Percentiles rank a stretch among this genome's conserved stretches.
These are phyloP conservation scores for Periglandula ipomoeae DNA, from an alignment of 2,329 filamentous ascomycete genomes.

Conservation along the genomic window DNA sequence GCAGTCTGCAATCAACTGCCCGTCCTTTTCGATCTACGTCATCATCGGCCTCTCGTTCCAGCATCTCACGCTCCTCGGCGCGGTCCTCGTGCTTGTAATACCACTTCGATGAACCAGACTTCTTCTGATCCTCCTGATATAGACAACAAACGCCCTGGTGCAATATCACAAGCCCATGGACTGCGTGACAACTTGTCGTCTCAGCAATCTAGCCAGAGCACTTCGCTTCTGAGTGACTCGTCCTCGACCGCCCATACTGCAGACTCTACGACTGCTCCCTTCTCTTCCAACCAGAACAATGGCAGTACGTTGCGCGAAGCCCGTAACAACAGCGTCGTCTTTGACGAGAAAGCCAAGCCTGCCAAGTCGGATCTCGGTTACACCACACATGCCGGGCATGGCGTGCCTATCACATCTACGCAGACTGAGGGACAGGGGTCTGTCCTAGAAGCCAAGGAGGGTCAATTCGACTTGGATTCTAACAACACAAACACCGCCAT, in stretches of 20 bases:
- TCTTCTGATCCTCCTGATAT: conserved; percentile 42
- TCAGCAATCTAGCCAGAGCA: conserved; percentile 15
- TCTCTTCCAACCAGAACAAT: conserved; percentile 11
- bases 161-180: conserved; percentile 47
- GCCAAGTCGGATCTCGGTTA: conserved; percentile 15
- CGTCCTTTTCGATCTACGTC: too few species aligned
- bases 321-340: conserved; percentile 4
- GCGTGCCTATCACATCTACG: conserved; percentile 33
- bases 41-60: background rate
- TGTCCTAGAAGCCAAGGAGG: conserved; percentile 37
- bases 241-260: conserved; percentile 1
- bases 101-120: conserved; percentile 54
- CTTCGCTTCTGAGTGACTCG: conserved; percentile 6
- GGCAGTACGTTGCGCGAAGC: conserved; percentile 12
- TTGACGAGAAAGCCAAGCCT: conserved; percentile 12
- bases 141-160: conserved; percentile 49
- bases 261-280: background rate
- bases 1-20: too few species aligned
- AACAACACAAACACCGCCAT: conserved; percentile 19
- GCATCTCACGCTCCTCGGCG: background rate
- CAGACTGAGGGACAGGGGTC: conserved; percentile 46
- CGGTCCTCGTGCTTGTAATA: conserved; percentile 12
- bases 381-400: conserved; percentile 16
- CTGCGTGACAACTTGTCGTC: conserved; percentile 27
- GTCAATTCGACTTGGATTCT: conserved; percentile 3